A percentile compares a stretch with the other conserved stretches of the same genome.
Conservation (phyloP, 768 basidiomycete genomes). For the Suillus hirtellus region DNA sequence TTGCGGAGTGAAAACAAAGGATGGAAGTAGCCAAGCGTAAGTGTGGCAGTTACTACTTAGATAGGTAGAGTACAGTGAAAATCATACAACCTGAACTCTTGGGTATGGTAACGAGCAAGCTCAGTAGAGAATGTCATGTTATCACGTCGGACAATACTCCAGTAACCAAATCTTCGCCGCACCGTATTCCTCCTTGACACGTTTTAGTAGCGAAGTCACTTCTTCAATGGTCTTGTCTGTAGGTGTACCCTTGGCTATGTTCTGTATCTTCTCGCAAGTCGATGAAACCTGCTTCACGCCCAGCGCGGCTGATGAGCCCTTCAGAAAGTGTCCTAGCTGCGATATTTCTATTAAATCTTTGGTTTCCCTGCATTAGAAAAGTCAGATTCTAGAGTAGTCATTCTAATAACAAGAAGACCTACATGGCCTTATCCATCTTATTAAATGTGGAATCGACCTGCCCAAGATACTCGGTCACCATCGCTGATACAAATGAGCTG, state of each 20-base stretch:
- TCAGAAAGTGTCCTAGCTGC: slow-evolving; percentile 88
- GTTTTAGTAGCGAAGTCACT: slow-evolving; percentile 56
- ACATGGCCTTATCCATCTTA: slow-evolving; percentile 81
- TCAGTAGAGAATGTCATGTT: slow-evolving; percentile 1
- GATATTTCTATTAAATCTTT: slow-evolving; percentile 70
- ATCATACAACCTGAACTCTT: slow-evolving; percentile 9
- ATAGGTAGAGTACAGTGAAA: slow-evolving; percentile 8
- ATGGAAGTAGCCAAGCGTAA: slow-evolving; percentile 7
- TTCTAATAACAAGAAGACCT: slow-evolving; percentile 37
- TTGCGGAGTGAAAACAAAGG: slow-evolving; percentile 15
- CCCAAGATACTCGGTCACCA: slow-evolving; percentile 77
- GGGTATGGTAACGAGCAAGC: slow-evolving; percentile 2
- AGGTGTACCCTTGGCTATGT: slow-evolving; percentile 61
- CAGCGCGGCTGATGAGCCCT: slow-evolving; percentile 94
- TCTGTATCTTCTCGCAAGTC: slow-evolving; percentile 90
- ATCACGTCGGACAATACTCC: slow-evolving; percentile 28
- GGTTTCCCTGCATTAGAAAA: slow-evolving; percentile 40
- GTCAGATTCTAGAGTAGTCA: slow-evolving; percentile 10
- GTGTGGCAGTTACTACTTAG: slow-evolving; percentile 10
- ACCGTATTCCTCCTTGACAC: slow-evolving; percentile 67
- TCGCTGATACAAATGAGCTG: slow-evolving; percentile 73
- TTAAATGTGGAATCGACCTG: slow-evolving; percentile 79
- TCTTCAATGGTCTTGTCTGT: slow-evolving; percentile 52
- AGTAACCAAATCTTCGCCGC: slow-evolving; percentile 70
- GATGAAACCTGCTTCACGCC: slow-evolving; percentile 80